Conservation (phyloP, 495 filamentous ascomycete species). For the Glarea lozoyensis region DNA sequence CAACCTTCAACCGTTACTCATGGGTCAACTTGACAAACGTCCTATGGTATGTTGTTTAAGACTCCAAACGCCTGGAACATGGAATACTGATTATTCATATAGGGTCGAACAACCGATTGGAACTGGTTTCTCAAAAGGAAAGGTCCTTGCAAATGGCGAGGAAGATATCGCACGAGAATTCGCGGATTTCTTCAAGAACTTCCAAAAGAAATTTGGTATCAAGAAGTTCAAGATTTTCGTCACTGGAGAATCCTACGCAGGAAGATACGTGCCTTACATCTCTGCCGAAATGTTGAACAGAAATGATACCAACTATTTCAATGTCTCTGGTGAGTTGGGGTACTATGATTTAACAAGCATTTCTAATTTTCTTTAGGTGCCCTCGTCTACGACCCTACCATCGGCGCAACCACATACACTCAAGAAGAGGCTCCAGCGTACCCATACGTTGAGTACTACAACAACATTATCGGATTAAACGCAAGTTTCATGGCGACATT, state of each 20-base stretch:
- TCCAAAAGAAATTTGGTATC: constrained; percentile 48
- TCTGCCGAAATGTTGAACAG: constrained; percentile 41
- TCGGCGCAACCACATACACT: constrained; percentile 13
- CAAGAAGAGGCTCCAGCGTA: constrained; percentile 27
- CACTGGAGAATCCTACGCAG: constrained; percentile 53
- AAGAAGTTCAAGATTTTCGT: constrained; percentile 54
- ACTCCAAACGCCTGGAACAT: background rate
- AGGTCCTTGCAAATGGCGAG: constrained; percentile 41
- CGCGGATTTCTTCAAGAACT: constrained; percentile 56
- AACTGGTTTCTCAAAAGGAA: constrained; percentile 48
- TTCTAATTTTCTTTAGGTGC: constrained; percentile 4
- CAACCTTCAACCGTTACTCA: constrained; percentile 51
- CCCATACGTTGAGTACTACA: constrained; percentile 40
- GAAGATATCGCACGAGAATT: constrained; percentile 52
- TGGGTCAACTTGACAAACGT: constrained; percentile 63
- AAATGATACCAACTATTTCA: constrained; percentile 38
- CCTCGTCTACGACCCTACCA: constrained; percentile 20
- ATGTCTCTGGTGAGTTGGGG: constrained; percentile 30
- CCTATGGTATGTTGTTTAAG: constrained; percentile 31
- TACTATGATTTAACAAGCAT: constrained; percentile 1
- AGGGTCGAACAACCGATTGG: constrained; percentile 44
- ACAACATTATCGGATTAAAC: constrained; percentile 50
- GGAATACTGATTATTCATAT: background rate
- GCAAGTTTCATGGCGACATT: constrained; percentile 39
- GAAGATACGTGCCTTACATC: constrained; percentile 47